Base-by-base conservation (phyloP, 225 moss, liverwort and hornwort species). In the Anthoceros angustus region DNA sequence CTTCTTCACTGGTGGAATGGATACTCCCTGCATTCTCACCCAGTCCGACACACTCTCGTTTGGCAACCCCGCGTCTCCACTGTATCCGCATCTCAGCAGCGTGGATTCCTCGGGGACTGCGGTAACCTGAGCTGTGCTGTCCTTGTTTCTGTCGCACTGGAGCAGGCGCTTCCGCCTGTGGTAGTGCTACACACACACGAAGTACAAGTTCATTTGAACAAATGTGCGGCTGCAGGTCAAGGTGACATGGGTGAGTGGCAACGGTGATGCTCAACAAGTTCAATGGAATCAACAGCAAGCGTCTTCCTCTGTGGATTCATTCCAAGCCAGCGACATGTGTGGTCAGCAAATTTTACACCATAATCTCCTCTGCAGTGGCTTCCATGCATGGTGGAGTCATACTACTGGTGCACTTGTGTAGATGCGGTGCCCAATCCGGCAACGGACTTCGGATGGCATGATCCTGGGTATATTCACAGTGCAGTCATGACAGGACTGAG, bases 401-500 rank as follows among this genome's bases (percentile, higher is more conserved):
- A 12, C 15, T 12, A 18, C n/a, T 3, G 42, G 15, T 64, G 20
- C 16, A 55, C 55, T 55, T 67, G 5, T 42, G 50, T 78, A 84
- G 83, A 79, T 64, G 76, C 74, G 68, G 76, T 74, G 7, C 62
- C 79, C 62, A 75, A 70, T 55, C 74, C 86, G 25, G 91, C 88
- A 50, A 24, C 67, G 23, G 78, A 81, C 41, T 82, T 83, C 67
- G 84, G 91, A 42, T 88, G 86, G 80, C 91, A 88, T 67, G 65
- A 84, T 65, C 88, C 88, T 7, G 91, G 86, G n/a, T 86, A 76
- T 70, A 83, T 92, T 64, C 88, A 92, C 60, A 80, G 76, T 0
- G 82, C 84, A 0, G 38, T 81, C 43, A 78, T 92, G 71, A 75
- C 76, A 0, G 79, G 73, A n/a, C 82, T 92, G n/a, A 66, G 7